These are phyloP conservation scores for Penicillium frequentans DNA, from an alignment of 2,329 filamentous ascomycete species.

Conservation along the genomic window DNA sequence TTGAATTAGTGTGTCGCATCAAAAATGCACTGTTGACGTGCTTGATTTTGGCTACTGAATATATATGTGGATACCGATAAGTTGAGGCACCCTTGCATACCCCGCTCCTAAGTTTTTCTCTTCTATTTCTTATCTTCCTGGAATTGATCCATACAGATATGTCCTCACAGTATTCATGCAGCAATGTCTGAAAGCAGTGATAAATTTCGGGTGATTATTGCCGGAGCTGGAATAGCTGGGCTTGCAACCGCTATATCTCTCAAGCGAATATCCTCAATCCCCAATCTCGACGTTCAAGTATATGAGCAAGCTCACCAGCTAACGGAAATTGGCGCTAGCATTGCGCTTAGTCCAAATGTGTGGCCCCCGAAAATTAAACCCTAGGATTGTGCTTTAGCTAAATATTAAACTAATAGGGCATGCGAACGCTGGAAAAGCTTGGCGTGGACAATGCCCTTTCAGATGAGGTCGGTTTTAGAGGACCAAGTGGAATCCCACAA, in stretches of 20 bases:
- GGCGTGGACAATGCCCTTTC: constrained; percentile 50
- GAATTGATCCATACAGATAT: too few species aligned
- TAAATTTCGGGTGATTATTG: constrained; percentile 43
- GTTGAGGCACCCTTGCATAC: background rate
- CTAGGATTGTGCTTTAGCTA: background rate
- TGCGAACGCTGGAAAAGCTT: constrained; percentile 53
- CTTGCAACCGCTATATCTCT: constrained; percentile 51
- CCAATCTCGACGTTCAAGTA: constrained; percentile 47
- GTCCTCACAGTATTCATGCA: background rate
- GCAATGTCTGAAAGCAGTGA: background rate
- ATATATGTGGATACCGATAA: background rate
- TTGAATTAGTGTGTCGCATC: background rate
- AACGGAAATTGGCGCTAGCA: constrained; percentile 16
- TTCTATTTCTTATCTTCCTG: background rate
- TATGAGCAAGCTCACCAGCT: constrained; percentile 50
- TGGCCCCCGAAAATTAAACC: background rate
- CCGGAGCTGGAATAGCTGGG: constrained; percentile 54
- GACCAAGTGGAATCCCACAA: constrained; percentile 46
- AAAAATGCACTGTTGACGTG: constrained; percentile 19
- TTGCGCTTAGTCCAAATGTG: constrained; percentile 48
- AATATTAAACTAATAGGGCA: constrained; percentile 26
- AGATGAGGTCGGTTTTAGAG: constrained; percentile 42
- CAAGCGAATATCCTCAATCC: constrained; percentile 4
- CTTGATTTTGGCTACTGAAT: constrained; percentile 20
- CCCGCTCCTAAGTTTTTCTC: background rate